A percentile compares a stretch with the other conserved stretches of the same genome.
Conservation (phyloP, 2,329 filamentous ascomycete species). For the Epichloe festucae region DNA sequence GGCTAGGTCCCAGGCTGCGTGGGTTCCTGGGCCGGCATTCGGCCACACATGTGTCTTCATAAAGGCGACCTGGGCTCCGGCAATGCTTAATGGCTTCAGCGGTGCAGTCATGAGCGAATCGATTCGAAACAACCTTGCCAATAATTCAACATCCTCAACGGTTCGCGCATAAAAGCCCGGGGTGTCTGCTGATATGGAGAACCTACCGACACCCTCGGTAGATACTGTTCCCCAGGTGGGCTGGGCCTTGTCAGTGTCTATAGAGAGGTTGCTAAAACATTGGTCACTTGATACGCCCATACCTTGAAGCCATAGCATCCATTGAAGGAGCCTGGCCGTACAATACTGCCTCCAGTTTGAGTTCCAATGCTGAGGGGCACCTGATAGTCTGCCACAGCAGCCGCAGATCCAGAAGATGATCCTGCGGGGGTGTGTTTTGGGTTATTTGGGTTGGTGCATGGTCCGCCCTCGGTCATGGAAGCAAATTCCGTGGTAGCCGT, state of each 20-base stretch:
- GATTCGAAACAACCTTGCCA: slow-evolving; percentile 41
- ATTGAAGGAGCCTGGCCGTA: slow-evolving; percentile 52
- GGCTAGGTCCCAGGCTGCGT: slow-evolving; percentile 28
- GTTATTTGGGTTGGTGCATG: slow-evolving; percentile 53
- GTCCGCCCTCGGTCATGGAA: slow-evolving; percentile 39
- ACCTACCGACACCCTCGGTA: slow-evolving; percentile 47
- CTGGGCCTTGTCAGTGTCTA: slow-evolving; percentile 2
- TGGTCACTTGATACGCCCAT: not conserved
- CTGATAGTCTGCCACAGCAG: slow-evolving; percentile 53
- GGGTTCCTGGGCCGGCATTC: slow-evolving; percentile 30
- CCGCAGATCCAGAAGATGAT: slow-evolving; percentile 53
- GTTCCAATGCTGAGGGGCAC: slow-evolving; percentile 48
- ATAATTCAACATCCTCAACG: slow-evolving; percentile 42
- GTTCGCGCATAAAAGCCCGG: slow-evolving; percentile 46
- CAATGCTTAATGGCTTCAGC: slow-evolving; percentile 20
- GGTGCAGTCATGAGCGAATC: slow-evolving; percentile 30
- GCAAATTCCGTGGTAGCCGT: slow-evolving; percentile 52
- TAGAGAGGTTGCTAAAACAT: not conserved
- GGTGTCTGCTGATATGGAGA: slow-evolving; percentile 47
- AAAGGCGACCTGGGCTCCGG: slow-evolving; percentile 40
- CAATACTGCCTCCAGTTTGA: slow-evolving; percentile 51
- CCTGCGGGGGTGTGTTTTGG: slow-evolving; percentile 50
- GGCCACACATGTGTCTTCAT: slow-evolving; percentile 40
- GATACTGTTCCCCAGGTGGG: slow-evolving; percentile 53
- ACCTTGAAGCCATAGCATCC: slow-evolving; percentile 49